These are phyloP conservation scores for Colletotrichum musae DNA, from an alignment of 2,329 filamentous ascomycete genomes.

Conservation along the genomic window DNA sequence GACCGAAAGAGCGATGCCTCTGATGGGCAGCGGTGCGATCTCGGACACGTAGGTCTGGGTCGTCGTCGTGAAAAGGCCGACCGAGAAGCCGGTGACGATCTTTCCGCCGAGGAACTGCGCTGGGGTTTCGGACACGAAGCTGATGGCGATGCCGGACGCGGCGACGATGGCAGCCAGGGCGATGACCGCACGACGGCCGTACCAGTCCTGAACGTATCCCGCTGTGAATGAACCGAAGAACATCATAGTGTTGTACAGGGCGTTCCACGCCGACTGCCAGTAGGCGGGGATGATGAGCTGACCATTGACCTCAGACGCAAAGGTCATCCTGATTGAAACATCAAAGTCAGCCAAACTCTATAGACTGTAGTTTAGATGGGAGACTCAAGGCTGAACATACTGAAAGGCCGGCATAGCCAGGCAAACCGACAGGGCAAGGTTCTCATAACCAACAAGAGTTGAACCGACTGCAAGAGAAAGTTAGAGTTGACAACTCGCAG, in stretches of 20 bases:
- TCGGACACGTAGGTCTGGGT: slow-evolving; percentile 55
- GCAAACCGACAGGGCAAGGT: slow-evolving; percentile 42
- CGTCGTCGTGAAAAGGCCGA: slow-evolving; percentile 41
- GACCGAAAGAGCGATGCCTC: slow-evolving; percentile 55
- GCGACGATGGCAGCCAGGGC: slow-evolving; percentile 34
- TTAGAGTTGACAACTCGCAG: slow-evolving; percentile 9
- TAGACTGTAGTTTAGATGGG: background rate
- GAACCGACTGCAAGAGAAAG: slow-evolving; percentile 30
- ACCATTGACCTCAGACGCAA: slow-evolving; percentile 42
- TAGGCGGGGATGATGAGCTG: slow-evolving; percentile 43
- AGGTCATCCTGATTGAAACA: slow-evolving; percentile 31
- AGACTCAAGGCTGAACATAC: slow-evolving; percentile 15
- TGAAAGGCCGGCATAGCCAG: slow-evolving; percentile 44
- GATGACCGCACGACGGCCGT: slow-evolving; percentile 42
- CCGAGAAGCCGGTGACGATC: slow-evolving; percentile 43
- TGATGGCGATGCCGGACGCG: slow-evolving; percentile 41
- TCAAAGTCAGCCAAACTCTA: no score
- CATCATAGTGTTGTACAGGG: slow-evolving; percentile 43
- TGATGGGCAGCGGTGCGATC: slow-evolving; percentile 49
- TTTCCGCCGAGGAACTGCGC: slow-evolving; percentile 43
- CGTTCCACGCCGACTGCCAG: slow-evolving; percentile 46
- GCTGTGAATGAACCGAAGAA: slow-evolving; percentile 41
- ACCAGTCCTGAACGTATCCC: slow-evolving; percentile 42
- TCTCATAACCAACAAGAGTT: slow-evolving; percentile 42
- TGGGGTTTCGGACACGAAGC: slow-evolving; percentile 37